phyloP scores from a whole-genome alignment of 2,329 filamentous ascomycete species.

The Exophiala sideris region DNA sequence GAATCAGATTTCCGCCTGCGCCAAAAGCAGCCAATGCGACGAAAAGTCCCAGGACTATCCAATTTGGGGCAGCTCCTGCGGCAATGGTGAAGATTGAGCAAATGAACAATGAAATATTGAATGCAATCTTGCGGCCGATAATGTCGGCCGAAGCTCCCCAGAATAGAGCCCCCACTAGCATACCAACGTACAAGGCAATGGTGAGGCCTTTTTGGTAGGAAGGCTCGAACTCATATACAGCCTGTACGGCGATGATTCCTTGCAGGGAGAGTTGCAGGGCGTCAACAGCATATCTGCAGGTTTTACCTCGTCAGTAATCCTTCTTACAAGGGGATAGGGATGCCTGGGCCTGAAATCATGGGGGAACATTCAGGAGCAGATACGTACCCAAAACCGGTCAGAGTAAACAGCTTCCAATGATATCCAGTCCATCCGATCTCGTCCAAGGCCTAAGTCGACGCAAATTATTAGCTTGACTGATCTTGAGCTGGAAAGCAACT shows the following conservation, averaged over 20 bases:
- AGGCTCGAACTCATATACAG: constrained; percentile 13
- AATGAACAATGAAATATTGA: constrained; percentile 64
- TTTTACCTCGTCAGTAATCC: neutral
- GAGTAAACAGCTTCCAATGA: constrained; percentile 58
- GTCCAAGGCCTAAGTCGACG: constrained; percentile 38
- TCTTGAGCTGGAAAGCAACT: neutral
- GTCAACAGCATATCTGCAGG: constrained; percentile 26
- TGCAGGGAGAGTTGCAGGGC: constrained; percentile 30
- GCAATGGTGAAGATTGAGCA: constrained; percentile 60
- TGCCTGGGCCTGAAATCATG: no score
- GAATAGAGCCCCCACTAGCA: constrained; percentile 51
- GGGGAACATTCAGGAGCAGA: neutral
- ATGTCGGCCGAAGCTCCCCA: constrained; percentile 67
- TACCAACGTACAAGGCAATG: constrained; percentile 39
- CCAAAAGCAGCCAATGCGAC: constrained; percentile 5
- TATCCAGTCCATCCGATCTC: constrained; percentile 60
- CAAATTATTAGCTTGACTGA: neutral
- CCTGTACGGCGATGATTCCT: constrained; percentile 8
- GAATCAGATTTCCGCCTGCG: constrained; percentile 18
- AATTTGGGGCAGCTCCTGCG: constrained; percentile 64
- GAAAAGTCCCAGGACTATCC: neutral
- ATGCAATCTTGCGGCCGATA: constrained; percentile 64
- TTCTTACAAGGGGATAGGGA: neutral
- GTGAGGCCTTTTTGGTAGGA: constrained; percentile 30
- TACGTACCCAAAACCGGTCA: constrained; percentile 57